phyloP scores from a whole-genome alignment of 2,329 filamentous ascomycete species.

The Paecilomyces sp. region DNA sequence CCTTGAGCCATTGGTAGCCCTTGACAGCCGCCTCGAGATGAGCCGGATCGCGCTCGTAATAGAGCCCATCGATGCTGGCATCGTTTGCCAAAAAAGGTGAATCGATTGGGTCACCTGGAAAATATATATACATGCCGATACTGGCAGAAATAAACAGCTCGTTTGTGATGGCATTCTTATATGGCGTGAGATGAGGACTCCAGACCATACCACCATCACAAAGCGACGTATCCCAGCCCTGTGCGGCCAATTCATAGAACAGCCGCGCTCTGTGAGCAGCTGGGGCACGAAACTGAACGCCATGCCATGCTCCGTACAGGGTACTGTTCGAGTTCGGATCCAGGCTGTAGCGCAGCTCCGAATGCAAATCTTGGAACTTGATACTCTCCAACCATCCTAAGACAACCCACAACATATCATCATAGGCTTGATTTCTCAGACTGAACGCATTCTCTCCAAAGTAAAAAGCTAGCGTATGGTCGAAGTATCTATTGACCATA shows the following conservation, averaged over 20 bases:
- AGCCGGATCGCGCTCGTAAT: constrained; percentile 48
- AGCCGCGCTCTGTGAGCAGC: constrained; percentile 78
- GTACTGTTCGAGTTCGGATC: constrained; percentile 13
- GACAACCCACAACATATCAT: constrained; percentile 94
- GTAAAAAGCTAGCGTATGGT: constrained; percentile 69
- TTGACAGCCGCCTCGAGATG: constrained; percentile 68
- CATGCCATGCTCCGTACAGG: constrained; percentile 56
- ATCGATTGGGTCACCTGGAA: constrained; percentile 69
- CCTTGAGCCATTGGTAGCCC: constrained; percentile 72
- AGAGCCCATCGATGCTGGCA: constrained; percentile 15
- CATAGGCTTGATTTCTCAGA: constrained; percentile 72
- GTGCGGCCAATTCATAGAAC: constrained; percentile 74
- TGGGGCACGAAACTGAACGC: constrained; percentile 62
- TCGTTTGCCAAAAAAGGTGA: constrained; percentile 53
- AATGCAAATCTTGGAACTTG: constrained; percentile 68
- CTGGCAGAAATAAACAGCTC: constrained; percentile 81
- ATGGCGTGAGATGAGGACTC: constrained; percentile 72
- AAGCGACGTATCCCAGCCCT: constrained; percentile 73
- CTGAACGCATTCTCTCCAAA: constrained; percentile 76
- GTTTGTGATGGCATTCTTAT: constrained; percentile 97
- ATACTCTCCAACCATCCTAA: constrained; percentile 81
- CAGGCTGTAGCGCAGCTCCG: constrained; percentile 50
- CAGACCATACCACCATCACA: constrained; percentile 88
- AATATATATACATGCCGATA: constrained; percentile 81
- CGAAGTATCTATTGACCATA: constrained; percentile 74